Conservation (phyloP, 768 basidiomycete species). For the Galerina marginata region DNA sequence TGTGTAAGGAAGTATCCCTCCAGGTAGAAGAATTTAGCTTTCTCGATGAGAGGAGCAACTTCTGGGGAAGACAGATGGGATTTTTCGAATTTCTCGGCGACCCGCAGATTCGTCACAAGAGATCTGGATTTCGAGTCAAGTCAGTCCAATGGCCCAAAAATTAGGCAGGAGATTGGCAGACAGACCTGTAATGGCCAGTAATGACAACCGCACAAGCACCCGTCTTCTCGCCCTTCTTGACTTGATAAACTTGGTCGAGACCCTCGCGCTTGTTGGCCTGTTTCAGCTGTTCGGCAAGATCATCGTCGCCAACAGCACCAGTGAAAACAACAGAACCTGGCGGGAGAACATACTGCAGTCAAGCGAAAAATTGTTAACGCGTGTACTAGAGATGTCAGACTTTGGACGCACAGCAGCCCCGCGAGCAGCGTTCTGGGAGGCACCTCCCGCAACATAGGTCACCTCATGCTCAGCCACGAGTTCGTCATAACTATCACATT, state of each 20-base stretch:
- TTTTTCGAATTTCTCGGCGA: conserved; percentile 88
- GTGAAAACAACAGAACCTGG: conserved; percentile 89
- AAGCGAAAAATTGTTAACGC: conserved; percentile 6
- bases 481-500: conserved; percentile 79
- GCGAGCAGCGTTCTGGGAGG: conserved; percentile 95
- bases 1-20: conserved; percentile 99
- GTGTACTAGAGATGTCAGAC: background rate
- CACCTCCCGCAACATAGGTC: conserved; percentile 95
- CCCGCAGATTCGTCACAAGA: conserved; percentile 88
- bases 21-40: conserved; percentile 89
- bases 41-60: conserved; percentile 78
- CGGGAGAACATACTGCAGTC: conserved; percentile 84
- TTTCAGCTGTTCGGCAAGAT: conserved; percentile 87
- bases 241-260: conserved; percentile 85
- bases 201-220: conserved; percentile 97
- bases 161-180: background rate
- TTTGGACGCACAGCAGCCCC: conserved; percentile 82
- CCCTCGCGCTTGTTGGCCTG: conserved; percentile 93
- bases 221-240: conserved; percentile 86
- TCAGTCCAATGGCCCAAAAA: background rate
- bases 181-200: conserved; percentile 88
- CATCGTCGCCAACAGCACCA: conserved; percentile 93
- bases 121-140: conserved; percentile 55
- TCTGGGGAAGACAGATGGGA: conserved; percentile 78
- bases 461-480: conserved; percentile 75